These are phyloP conservation scores for Claviceps sp. DNA, from an alignment of 2,329 filamentous ascomycete species.

Conservation along the genomic window DNA sequence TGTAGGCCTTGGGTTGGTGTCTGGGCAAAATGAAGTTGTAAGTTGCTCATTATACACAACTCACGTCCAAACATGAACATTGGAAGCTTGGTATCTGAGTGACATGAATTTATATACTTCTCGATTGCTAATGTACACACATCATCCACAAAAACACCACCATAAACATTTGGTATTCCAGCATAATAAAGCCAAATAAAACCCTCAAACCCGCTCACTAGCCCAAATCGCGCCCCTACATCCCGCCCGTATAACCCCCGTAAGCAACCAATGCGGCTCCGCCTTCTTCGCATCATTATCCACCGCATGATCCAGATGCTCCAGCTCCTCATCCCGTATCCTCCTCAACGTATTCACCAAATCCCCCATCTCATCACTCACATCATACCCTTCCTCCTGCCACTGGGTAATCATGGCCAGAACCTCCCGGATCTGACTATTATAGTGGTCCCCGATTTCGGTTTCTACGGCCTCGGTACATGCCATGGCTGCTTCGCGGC, in stretches of 20 bases:
- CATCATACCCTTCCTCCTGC: slow-evolving; percentile 63
- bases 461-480: slow-evolving; percentile 98
- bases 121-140: too few relatives aligned
- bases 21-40: too few relatives aligned
- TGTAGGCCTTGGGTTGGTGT: too few relatives aligned
- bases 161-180: not conserved
- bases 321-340: slow-evolving; percentile 90
- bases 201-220: slow-evolving; percentile 54
- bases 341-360: slow-evolving; percentile 62
- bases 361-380: slow-evolving; percentile 63
- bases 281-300: slow-evolving; percentile 87
- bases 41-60: too few relatives aligned
- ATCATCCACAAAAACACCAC: too few relatives aligned
- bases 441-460: slow-evolving; percentile 93
- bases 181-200: too few relatives aligned
- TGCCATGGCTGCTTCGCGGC: slow-evolving; percentile 91
- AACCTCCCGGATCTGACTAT: slow-evolving; percentile 72
- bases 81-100: too few relatives aligned
- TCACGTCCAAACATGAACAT: too few relatives aligned
- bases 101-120: too few relatives aligned
- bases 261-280: slow-evolving; percentile 77
- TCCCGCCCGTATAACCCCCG: slow-evolving; percentile 75
- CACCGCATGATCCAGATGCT: slow-evolving; percentile 91
- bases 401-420: slow-evolving; percentile 70
- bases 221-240: slow-evolving; percentile 90